Base-by-base conservation (phyloP, 805 yeast species). In the Groenewaldozyma salmanticensis region DNA sequence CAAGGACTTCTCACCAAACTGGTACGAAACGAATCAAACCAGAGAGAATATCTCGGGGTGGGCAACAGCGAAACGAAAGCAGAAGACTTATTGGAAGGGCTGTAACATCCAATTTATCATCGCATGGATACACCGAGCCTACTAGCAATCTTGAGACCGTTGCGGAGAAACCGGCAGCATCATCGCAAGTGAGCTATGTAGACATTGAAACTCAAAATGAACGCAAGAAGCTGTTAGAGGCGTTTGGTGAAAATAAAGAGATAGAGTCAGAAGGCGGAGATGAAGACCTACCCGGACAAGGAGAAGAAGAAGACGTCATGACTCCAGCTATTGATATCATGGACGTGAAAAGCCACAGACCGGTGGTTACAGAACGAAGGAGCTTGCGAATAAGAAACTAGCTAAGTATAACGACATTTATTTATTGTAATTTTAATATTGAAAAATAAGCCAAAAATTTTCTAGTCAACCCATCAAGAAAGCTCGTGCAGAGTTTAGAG, bases 401-500 rank as follows among this genome's bases (percentile, higher is more conserved):
- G 27, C n/a, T 19, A n/a, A 13, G 18, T 21, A 20, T 32, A 11
- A 7, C 5, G 18, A 18, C n/a, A 33, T 40, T 31, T 21, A 39
- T 39, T 39, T 39, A 32, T 32, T 33, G 19, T 16, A 31, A 16
- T 4, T 31, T 31, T 15, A n/a, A 31, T 31, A 7, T n/a, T 27
- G 13, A 27, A 16, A 4, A 27, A 27, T 24, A 9, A 27, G 5
- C 13, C 9, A 16, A 27, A n/a, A 16, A 5, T 11, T 6, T 33
- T 6, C 5, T 16, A 16, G 29, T 48, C 33, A 55, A 21, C 61
- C 70, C 77, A 80, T 72, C 22, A 80, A 49, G 45, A 48, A 74
- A 2, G 76, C 59, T 47, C 84, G 81, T 2, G 82, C 75, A 21
- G 88, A 72, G 50, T 80, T 87, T 32, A 84, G 62, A 0, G 94